Percentiles rank a stretch among this genome's conserved stretches.
Evolutionary conservation across 148 eudicot genomes (phyloP).

Genomic region (Agrostemma githago): DNA sequence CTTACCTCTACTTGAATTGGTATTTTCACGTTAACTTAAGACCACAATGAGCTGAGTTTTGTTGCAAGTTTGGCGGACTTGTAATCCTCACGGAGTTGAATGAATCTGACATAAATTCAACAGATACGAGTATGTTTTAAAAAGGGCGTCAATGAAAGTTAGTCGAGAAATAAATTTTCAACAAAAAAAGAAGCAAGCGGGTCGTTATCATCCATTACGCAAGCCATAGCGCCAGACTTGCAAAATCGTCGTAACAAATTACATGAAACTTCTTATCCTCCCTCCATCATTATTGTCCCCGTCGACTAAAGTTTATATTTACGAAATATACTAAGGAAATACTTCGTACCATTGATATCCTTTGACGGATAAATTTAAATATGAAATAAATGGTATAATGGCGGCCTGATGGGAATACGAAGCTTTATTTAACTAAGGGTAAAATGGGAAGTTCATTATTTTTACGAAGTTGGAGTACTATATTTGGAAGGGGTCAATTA

Average conservation of each 20-base stretch:
- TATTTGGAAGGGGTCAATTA: too few relatives aligned
- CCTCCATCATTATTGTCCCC: too few relatives aligned
- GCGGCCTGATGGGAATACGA: too few relatives aligned
- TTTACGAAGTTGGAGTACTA: too few relatives aligned
- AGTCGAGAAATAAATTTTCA: not conserved
- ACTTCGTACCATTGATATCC: too few relatives aligned
- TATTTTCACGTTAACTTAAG: constrained; percentile 37
- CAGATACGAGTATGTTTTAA: not conserved
- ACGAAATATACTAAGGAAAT: too few relatives aligned
- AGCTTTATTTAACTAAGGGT: too few relatives aligned
- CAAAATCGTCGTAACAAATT: not conserved
- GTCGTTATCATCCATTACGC: not conserved
- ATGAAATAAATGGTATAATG: too few relatives aligned
- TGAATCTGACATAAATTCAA: constrained; percentile 55
- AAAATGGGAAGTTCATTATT: too few relatives aligned
- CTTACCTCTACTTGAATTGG: not conserved
- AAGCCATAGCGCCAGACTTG: not conserved
- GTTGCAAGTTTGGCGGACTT: constrained; percentile 91
- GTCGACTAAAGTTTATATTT: too few relatives aligned
- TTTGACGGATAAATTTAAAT: too few relatives aligned
- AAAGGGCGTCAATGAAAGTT: not conserved
- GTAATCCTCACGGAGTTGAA: constrained; percentile 90
- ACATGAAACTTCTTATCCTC: too few relatives aligned
- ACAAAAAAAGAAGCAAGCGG: not conserved
- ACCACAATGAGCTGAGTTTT: constrained; percentile 77